Evolutionary conservation across 179 eudicot species (phyloP).

Genomic region (Carnegiea gigantea): DNA sequence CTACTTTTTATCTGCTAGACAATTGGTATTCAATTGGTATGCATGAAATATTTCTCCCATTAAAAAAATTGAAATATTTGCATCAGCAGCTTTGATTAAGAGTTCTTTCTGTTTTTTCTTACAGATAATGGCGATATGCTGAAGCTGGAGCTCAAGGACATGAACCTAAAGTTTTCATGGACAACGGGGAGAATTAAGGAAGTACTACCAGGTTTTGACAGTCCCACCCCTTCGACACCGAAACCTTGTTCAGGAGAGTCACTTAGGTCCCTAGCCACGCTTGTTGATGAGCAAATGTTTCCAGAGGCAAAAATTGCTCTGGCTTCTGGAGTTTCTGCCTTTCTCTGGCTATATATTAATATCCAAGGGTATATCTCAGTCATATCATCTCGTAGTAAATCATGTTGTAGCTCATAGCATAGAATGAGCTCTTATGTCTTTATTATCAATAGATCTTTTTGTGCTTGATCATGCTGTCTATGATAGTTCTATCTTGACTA

Average conservation of each 20-base stretch:
- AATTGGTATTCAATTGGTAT: neutral
- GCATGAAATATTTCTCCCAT: neutral
- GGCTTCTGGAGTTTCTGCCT: constrained; percentile 79
- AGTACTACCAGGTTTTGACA: constrained; percentile 47
- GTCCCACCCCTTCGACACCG: constrained; percentile 52
- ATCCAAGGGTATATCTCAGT: constrained; percentile 70
- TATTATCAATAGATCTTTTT: neutral
- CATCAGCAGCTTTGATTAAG: neutral
- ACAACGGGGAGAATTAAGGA: constrained; percentile 55
- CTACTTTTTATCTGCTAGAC: neutral
- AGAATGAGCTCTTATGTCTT: constrained; percentile 2
- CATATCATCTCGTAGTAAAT: neutral
- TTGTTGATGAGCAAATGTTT: constrained; percentile 66
- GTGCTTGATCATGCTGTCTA: neutral
- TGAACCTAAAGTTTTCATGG: constrained; percentile 81
- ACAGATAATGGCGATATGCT: constrained; percentile 58
- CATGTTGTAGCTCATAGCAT: neutral
- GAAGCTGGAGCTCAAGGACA: constrained; percentile 69
- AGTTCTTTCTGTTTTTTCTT: constrained; percentile 15
- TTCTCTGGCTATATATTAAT: constrained; percentile 79
- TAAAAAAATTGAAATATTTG: neutral
- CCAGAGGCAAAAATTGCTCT: constrained; percentile 75
- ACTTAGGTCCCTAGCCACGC: constrained; percentile 44
- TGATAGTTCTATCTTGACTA: neutral
- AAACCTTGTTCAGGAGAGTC: constrained; percentile 61